A percentile compares a stretch with the other conserved stretches of the same genome.
Evolutionary conservation across 495 filamentous ascomycete species (phyloP).

Genomic region (Aspergillus affinis): DNA sequence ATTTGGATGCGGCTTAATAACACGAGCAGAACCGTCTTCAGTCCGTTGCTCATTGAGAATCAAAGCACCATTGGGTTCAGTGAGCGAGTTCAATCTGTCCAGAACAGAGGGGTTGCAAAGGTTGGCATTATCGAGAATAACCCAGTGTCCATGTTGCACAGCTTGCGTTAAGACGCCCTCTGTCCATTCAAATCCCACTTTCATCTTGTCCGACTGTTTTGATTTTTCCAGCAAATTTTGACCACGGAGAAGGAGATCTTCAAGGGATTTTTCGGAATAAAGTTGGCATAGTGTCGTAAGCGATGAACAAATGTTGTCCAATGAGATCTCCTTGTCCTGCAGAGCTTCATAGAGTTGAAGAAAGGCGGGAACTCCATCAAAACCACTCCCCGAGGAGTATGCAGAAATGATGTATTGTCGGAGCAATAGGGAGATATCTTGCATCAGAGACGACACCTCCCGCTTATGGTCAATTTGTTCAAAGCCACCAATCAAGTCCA

Average conservation of each 20-base stretch:
- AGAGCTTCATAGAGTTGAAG: conserved; percentile 39
- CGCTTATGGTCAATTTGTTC: conserved; percentile 86
- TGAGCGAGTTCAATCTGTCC: conserved; percentile 89
- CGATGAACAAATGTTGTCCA: conserved; percentile 35
- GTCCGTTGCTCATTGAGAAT: conserved; percentile 89
- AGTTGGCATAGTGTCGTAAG: conserved; percentile 33
- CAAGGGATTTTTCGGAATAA: conserved; percentile 32
- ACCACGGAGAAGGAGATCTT: conserved; percentile 32
- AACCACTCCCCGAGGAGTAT: conserved; percentile 40
- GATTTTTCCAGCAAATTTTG: conserved; percentile 43
- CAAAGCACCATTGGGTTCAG: conserved; percentile 84
- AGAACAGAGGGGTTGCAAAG: conserved; percentile 92
- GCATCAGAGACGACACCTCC: conserved; percentile 54
- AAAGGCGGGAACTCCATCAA: conserved; percentile 34
- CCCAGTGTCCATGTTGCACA: conserved; percentile 82
- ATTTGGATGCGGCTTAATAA: conserved; percentile 78
- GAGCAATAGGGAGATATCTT: conserved; percentile 55
- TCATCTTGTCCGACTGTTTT: conserved; percentile 51
- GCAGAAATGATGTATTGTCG: conserved; percentile 51
- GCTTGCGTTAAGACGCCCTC: conserved; percentile 89
- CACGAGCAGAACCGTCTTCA: conserved; percentile 74
- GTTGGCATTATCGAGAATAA: conserved; percentile 96
- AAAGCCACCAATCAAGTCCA: conserved; percentile 95
- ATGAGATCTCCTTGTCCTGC: conserved; percentile 29
- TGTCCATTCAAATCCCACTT: conserved; percentile 90